Conservation (phyloP, 1,284 basidiomycete species). For the Austroboletus niveus region DNA sequence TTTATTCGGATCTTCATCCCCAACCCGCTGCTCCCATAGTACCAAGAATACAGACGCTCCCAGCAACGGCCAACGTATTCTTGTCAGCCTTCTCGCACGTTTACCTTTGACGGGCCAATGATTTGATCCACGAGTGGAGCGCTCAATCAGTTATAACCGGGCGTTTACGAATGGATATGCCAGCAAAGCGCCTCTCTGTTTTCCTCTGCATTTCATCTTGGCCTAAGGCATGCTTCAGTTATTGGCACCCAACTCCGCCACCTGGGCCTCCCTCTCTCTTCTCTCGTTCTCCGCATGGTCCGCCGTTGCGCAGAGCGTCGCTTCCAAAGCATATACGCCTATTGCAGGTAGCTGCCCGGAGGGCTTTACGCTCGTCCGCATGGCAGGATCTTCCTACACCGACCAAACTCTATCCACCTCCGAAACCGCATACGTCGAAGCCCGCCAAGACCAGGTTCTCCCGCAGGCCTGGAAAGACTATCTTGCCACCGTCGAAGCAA, state of each 20-base stretch:
- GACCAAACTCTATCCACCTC: constrained; percentile 32
- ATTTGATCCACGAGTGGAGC: too few relatives aligned
- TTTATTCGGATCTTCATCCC: not conserved
- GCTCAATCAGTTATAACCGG: too few relatives aligned
- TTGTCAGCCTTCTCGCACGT: too few relatives aligned
- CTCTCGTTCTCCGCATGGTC: constrained; percentile 3
- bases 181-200: too few relatives aligned
- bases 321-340: constrained; percentile 29
- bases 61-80: too few relatives aligned
- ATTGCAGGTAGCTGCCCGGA: constrained; percentile 26
- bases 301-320: constrained; percentile 22
- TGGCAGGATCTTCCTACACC: constrained; percentile 21
- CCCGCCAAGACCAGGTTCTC: constrained; percentile 30
- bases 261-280: constrained; percentile 21
- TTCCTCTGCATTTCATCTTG: too few relatives aligned
- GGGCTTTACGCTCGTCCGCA: constrained; percentile 35
- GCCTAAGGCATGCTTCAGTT: not conserved
- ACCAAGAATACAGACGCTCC: not conserved
- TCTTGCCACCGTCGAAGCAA: constrained; percentile 35
- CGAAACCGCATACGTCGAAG: constrained; percentile 31
- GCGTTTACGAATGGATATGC: too few relatives aligned
- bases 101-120: too few relatives aligned
- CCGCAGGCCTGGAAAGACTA: constrained; percentile 34
- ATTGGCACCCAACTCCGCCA: not conserved
- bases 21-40: not conserved